Conservation (phyloP, 345 rosid genomes). For the Sisymbrium irio region DNA sequence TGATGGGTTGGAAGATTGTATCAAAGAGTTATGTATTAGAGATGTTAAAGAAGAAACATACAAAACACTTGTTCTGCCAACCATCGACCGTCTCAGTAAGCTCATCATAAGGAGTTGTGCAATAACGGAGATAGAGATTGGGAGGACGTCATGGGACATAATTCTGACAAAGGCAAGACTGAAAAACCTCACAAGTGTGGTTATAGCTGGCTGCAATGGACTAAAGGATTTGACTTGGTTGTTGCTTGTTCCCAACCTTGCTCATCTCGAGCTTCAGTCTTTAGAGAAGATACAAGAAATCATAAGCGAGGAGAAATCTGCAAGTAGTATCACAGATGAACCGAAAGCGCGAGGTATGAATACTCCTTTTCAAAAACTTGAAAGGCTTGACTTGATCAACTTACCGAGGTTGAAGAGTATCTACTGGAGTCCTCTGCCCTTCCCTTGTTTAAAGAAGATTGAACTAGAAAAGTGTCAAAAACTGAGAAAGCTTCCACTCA, state of each 20-base stretch:
- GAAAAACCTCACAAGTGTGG: conserved; percentile 1
- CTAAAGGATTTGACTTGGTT: conserved; percentile 16
- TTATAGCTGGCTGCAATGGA: neutral
- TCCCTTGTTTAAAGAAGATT: conserved; percentile 5
- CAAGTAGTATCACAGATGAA: neutral
- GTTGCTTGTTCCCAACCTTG: conserved; percentile 8
- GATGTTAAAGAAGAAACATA: conserved; percentile 4
- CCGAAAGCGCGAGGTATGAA: neutral
- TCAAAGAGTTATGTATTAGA: conserved; percentile 1
- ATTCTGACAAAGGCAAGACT: neutral
- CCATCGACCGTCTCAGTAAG: neutral
- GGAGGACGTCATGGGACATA: neutral
- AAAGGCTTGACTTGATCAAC: neutral
- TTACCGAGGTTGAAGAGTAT: conserved; percentile 11
- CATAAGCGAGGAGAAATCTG: conserved; percentile 3
- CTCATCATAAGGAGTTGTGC: conserved; percentile 12
- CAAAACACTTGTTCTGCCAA: neutral
- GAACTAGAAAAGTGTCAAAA: neutral
- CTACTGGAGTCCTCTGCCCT: conserved; percentile 2
- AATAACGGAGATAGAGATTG: neutral
- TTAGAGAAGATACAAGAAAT: conserved; percentile 6
- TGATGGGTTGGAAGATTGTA: neutral
- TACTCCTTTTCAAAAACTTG: conserved; percentile 9
- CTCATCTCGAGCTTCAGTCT: conserved; percentile 2
- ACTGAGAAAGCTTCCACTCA: conserved; percentile 20